Evolutionary conservation across 169 alveolate genomes (phyloP).

Genomic region (Plasmodium ovale): DNA sequence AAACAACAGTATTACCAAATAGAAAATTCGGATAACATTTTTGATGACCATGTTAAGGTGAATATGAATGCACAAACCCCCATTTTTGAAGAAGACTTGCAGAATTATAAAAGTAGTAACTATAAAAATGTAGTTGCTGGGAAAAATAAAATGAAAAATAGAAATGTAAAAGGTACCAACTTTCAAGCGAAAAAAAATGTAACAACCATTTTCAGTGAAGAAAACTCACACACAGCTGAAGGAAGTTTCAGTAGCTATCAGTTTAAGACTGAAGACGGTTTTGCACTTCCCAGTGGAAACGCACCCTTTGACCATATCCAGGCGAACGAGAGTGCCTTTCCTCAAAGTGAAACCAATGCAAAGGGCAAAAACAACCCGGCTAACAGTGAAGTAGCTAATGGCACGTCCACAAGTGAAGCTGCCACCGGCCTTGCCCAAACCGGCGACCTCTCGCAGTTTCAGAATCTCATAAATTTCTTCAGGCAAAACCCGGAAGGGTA

Average conservation of each 20-base stretch:
- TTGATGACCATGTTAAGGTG: slow-evolving; percentile 16
- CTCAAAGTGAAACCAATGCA: neutral
- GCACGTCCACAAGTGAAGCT: neutral
- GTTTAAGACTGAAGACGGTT: neutral
- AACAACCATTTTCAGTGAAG: neutral
- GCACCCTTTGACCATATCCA: neutral
- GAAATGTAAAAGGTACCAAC: neutral
- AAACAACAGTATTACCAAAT: slow-evolving; percentile 56
- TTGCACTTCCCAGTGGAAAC: neutral
- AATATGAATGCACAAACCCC: neutral
- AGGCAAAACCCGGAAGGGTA: slow-evolving; percentile 33
- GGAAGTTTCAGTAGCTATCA: neutral
- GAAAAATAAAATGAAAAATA: slow-evolving; percentile 3
- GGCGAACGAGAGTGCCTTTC: neutral
- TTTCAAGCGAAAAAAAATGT: slow-evolving; percentile 1
- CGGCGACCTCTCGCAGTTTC: slow-evolving; percentile 62
- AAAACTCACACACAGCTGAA: neutral
- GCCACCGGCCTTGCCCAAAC: too few species aligned
- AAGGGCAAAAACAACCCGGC: neutral
- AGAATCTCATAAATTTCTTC: slow-evolving; percentile 45
- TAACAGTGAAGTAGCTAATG: neutral
- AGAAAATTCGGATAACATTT: slow-evolving; percentile 59
- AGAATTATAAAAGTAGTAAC: neutral
- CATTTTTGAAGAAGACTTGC: slow-evolving; percentile 5
- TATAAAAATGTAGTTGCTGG: neutral